Evolutionary conservation across 192 early-diverging fungal genomes (phyloP).

Genomic region (Dissophora ornata): DNA sequence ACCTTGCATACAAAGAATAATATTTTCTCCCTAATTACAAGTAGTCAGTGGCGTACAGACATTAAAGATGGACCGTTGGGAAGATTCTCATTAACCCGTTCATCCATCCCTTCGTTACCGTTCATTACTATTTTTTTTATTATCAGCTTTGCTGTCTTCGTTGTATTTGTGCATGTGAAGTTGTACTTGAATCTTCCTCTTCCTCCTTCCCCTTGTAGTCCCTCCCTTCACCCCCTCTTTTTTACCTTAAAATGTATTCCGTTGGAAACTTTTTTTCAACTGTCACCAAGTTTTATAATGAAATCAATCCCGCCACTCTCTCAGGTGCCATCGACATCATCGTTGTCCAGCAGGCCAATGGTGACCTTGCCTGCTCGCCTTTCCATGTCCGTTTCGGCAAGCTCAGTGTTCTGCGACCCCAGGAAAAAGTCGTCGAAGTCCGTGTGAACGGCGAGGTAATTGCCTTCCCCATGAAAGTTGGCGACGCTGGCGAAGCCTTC

Average conservation of each 20-base stretch:
- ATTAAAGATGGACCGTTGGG: too few species aligned
- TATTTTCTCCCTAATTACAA: too few species aligned
- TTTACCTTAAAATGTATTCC: conserved; percentile 48
- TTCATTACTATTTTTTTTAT: too few species aligned
- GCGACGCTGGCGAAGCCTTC: conserved; percentile 97
- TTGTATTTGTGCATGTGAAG: too few species aligned
- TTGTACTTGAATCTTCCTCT: too few species aligned
- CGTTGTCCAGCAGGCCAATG: conserved; percentile 88
- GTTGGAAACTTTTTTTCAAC: conserved; percentile 72
- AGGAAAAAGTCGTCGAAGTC: conserved; percentile 92
- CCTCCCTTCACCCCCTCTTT: not conserved
- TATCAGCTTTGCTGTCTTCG: too few species aligned
- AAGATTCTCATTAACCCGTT: too few species aligned
- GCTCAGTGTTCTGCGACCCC: conserved; percentile 87
- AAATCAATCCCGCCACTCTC: conserved; percentile 96
- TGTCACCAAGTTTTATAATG: conserved; percentile 92
- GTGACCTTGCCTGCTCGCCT: conserved; percentile 89
- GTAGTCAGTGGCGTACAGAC: too few species aligned
- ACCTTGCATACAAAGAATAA: too few species aligned
- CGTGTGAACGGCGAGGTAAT: conserved; percentile 82
- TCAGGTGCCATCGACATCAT: conserved; percentile 98
- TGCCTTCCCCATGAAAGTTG: conserved; percentile 94
- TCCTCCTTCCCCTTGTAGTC: not conserved
- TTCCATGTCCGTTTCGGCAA: conserved; percentile 99
- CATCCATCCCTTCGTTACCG: too few species aligned